phyloP scores from a whole-genome alignment of 108 stramenopile species.

The Cyclotella baltica region DNA sequence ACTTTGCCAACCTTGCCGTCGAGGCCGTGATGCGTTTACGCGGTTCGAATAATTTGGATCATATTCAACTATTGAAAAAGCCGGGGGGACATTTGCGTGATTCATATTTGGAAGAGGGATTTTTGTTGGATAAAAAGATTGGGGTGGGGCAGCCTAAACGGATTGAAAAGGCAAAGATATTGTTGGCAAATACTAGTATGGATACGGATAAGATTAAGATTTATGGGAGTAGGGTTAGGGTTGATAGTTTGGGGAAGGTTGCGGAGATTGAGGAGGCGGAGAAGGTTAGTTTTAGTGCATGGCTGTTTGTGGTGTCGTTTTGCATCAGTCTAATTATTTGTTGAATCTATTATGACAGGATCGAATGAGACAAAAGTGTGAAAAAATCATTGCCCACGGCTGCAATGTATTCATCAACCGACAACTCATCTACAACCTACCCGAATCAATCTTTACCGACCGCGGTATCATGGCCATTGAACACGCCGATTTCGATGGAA shows the following conservation, averaged over 20 bases:
- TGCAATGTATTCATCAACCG: constrained; percentile 99
- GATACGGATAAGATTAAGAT: constrained; percentile 99
- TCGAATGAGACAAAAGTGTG: constrained; percentile 98
- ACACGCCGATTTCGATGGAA: constrained; percentile 99
- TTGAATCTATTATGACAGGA: constrained; percentile 36
- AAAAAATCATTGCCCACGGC: constrained; percentile 97
- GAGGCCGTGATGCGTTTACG: constrained; percentile 96
- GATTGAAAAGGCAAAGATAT: constrained; percentile 97
- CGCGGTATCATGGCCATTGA: constrained; percentile 98
- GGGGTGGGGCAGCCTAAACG: constrained; percentile 97
- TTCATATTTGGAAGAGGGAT: constrained; percentile 98
- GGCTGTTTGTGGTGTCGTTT: neutral
- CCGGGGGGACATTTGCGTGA: constrained; percentile 94
- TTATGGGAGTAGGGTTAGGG: constrained; percentile 98
- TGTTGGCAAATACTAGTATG: constrained; percentile 99
- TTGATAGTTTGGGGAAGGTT: constrained; percentile 96
- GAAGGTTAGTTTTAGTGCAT: constrained; percentile 56
- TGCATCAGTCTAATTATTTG: neutral
- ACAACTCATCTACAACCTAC: constrained; percentile 99
- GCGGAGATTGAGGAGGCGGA: constrained; percentile 99
- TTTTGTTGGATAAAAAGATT: constrained; percentile 96
- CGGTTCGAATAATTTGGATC: constrained; percentile 94
- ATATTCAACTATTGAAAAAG: constrained; percentile 97
- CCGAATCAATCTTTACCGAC: constrained; percentile 97
- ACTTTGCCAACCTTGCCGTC: constrained; percentile 97